Conservation (phyloP, 176 grass and related monocot genomes). For the Lolium multiflorum region DNA sequence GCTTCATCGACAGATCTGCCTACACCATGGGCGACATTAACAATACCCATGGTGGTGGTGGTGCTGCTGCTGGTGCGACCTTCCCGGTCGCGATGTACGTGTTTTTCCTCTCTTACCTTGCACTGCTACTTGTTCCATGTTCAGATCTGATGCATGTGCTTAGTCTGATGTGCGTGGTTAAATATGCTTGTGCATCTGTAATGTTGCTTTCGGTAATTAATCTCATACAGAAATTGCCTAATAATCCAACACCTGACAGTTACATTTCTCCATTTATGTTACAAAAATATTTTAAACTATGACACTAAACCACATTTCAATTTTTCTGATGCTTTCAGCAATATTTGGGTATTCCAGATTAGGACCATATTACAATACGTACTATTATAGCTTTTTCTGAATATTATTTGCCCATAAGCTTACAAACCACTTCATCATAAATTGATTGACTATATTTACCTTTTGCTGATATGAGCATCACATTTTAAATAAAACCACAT, state of each 20-base stretch:
- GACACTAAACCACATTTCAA: background rate
- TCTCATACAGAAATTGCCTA: no score
- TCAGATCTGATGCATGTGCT: no score
- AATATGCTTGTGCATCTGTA: no score
- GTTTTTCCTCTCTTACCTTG: no score
- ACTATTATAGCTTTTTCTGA: background rate
- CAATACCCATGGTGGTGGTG: no score
- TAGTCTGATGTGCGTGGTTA: no score
- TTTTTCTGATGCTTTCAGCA: background rate
- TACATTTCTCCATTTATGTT: background rate
- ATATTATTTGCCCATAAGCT: background rate
- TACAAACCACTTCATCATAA: background rate
- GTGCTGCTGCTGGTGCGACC: no score
- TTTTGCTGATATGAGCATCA: constrained; percentile 20
- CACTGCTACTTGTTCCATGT: no score
- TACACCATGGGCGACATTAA: no score
- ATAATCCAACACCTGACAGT: background rate
- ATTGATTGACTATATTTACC: constrained; percentile 22
- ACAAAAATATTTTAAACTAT: background rate
- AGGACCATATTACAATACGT: background rate
- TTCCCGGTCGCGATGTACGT: no score
- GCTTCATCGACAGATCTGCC: no score
- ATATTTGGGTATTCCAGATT: background rate
- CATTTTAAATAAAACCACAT: background rate
- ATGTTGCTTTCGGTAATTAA: no score